Conservation (phyloP, 768 basidiomycete genomes). For the Tricholoma sp. region DNA sequence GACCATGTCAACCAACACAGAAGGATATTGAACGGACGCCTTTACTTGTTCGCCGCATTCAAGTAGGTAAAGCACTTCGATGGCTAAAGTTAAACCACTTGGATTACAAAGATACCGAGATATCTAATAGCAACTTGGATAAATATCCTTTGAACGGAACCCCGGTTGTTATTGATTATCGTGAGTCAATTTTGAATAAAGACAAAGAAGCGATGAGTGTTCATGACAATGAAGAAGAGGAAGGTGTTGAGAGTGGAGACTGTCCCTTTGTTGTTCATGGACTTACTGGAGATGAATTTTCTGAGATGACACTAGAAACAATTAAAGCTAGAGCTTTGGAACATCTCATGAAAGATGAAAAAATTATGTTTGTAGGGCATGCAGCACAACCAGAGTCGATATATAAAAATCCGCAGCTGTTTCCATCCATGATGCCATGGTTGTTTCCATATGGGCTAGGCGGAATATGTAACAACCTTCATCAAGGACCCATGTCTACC, state of each 20-base stretch:
- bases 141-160: slow-evolving; percentile 18
- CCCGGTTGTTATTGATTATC: slow-evolving; percentile 20
- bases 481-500: background rate
- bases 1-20: slow-evolving; percentile 16
- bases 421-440: slow-evolving; percentile 38
- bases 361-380: slow-evolving; percentile 25
- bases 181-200: slow-evolving; percentile 13
- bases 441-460: slow-evolving; percentile 35
- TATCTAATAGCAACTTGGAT: slow-evolving; percentile 20
- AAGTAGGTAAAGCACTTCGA: background rate
- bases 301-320: background rate
- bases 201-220: slow-evolving; percentile 19
- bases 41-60: background rate
- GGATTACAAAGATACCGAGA: slow-evolving; percentile 17
- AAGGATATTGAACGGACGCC: slow-evolving; percentile 1
- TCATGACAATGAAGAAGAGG: slow-evolving; percentile 22
- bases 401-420: slow-evolving; percentile 30
- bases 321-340: slow-evolving; percentile 19
- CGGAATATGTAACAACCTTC: slow-evolving; percentile 8
- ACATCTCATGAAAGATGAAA: slow-evolving; percentile 19
- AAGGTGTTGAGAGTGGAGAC: slow-evolving; percentile 22
- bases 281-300: slow-evolving; percentile 16
- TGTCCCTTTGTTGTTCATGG: slow-evolving; percentile 36
- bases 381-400: slow-evolving; percentile 16
- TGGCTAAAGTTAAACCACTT: background rate